Percentiles rank a stretch among this genome's conserved stretches.
These are phyloP conservation scores for Leptographium galeiforme DNA, from an alignment of 2,329 filamentous ascomycete species.

Conservation along the genomic window DNA sequence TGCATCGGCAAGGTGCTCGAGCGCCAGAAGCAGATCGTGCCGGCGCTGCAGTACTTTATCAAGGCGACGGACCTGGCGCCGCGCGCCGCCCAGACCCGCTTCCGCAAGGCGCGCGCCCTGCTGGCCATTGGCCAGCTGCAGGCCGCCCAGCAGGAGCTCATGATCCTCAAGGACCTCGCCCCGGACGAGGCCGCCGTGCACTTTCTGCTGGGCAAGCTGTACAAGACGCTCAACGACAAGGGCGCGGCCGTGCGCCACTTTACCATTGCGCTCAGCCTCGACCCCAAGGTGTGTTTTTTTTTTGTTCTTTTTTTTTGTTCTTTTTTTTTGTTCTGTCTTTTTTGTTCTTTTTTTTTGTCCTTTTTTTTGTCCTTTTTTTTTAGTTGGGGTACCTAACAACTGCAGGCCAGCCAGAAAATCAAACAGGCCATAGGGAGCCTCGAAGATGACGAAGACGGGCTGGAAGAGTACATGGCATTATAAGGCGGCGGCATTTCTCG, in stretches of 20 bases:
- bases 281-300: conserved; percentile 88
- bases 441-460: conserved; percentile 64
- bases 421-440: conserved; percentile 93
- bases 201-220: conserved; percentile 79
- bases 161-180: conserved; percentile 78
- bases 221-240: conserved; percentile 59
- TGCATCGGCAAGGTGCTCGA: conserved; percentile 86
- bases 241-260: conserved; percentile 82
- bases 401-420: conserved; percentile 80
- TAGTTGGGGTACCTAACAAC: no score
- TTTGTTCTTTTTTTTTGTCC: neutral
- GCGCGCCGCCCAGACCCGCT: conserved; percentile 67
- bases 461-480: conserved; percentile 47
- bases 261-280: conserved; percentile 86
- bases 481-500: neutral
- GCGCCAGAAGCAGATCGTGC: conserved; percentile 68
- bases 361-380: neutral
- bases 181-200: conserved; percentile 94
- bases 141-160: conserved; percentile 66
- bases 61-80: conserved; percentile 75
- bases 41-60: conserved; percentile 69
- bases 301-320: no score
- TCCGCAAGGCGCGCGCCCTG: conserved; percentile 82
- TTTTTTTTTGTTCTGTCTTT: no score
- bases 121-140: conserved; percentile 61